These are phyloP conservation scores for Talaromyces sp. DNA, from an alignment of 2,329 filamentous ascomycete species.

Conservation along the genomic window DNA sequence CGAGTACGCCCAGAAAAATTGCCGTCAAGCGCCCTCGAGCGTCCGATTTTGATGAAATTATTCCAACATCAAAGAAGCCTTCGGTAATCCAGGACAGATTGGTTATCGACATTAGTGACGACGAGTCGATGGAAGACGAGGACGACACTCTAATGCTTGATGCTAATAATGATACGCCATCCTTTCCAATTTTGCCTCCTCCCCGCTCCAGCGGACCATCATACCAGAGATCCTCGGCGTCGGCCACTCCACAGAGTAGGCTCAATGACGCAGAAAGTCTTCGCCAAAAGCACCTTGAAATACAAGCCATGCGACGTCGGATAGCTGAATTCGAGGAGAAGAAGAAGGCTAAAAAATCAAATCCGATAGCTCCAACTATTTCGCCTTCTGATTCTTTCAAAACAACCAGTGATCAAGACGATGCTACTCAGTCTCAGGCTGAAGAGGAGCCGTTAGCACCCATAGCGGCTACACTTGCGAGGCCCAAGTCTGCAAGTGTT, in stretches of 20 bases:
- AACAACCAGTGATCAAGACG: conserved; percentile 6
- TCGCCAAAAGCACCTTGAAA: conserved; percentile 44
- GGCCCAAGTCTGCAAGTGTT: conserved; percentile 3
- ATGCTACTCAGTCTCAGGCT: conserved; percentile 5
- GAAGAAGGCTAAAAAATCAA: conserved; percentile 22
- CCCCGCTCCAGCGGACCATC: background rate
- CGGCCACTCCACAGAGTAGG: conserved; percentile 32
- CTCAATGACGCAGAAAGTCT: conserved; percentile 39
- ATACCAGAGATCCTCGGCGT: conserved; percentile 19
- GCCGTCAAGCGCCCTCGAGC: conserved; percentile 59
- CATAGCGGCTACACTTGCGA: background rate
- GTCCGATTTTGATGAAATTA: conserved; percentile 62
- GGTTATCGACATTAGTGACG: conserved; percentile 81
- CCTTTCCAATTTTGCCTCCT: background rate
- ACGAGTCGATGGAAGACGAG: conserved; percentile 44
- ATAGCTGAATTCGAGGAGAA: conserved; percentile 46
- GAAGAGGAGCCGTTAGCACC: background rate
- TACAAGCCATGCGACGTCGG: conserved; percentile 42
- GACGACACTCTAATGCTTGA: conserved; percentile 24
- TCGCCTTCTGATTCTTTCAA: conserved; percentile 16
- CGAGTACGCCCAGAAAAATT: conserved; percentile 8
- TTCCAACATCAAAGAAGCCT: conserved; percentile 51
- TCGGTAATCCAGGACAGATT: conserved; percentile 58
- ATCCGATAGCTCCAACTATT: conserved; percentile 26
- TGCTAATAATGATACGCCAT: conserved; percentile 12